Base-by-base conservation (phyloP, 116 monocot species). In the Iris pallida region DNA sequence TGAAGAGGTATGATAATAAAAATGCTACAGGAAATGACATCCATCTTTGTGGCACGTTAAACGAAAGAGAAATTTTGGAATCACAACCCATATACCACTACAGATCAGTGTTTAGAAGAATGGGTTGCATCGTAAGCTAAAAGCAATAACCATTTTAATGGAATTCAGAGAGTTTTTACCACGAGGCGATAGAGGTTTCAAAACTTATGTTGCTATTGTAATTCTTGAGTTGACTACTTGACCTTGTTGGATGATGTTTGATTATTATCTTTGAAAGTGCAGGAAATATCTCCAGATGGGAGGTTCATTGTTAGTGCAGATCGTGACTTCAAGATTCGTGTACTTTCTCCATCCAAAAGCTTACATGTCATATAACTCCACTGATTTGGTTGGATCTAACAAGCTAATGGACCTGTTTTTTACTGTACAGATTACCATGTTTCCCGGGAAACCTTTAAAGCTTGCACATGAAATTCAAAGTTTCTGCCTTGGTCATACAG, bases 401-500 rank as follows among this genome's bases (percentile, higher is more conserved):
- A 43, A 1, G 43, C 11, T 45, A 4, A 12, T 56, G 14, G 30
- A 16, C 53, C 47, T 65, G 15, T 10, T 45, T 59, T 44, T 58
- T 20, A 15, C 47, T 67, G 12, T 75, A 57, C 70, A 97, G 97
- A 75, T 85, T 18, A 88, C 83, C 16, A 48, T 69, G 40, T 87
- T 97, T 66, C 97, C 97, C 45, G 78, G 67, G 66, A 68, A 55
- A 7, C 90, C 83, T 61, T 19, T 86, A 42, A 86, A 64, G 49
- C 87, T 90, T 60, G 90, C 88, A 70, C 89, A 92, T 73, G 92
- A 92, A 76, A 97, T 97, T 73, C 97, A 97, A 73, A 92, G 90
- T 69, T 97, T 92, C 75, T 97, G 92, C 55, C 92, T 92, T 81
- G 97, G 97, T 45, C 97, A 97, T 81, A 84, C 87, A 47, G 97